phyloP scores from a whole-genome alignment of 2,329 filamentous ascomycete genomes.

The Penicillium sp. region DNA sequence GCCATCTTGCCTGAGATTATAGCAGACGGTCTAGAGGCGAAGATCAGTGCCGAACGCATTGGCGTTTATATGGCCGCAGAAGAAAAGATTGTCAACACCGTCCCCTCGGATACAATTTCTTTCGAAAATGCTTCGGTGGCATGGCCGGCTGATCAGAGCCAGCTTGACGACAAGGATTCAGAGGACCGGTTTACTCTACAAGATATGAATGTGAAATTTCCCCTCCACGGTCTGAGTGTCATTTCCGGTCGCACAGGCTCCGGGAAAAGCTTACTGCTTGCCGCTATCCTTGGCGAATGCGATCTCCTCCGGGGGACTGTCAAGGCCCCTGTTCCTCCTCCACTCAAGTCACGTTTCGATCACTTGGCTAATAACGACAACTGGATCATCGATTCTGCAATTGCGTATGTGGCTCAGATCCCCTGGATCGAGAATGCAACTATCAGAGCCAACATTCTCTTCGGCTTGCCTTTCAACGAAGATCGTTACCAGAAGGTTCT shows the following conservation, averaged over 20 bases:
- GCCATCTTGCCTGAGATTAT: slow-evolving; percentile 74
- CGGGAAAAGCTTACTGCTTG: slow-evolving; percentile 76
- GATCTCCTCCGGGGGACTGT: slow-evolving; percentile 69
- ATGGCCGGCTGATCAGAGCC: slow-evolving; percentile 70
- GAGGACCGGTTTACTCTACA: slow-evolving; percentile 68
- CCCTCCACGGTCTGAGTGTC: slow-evolving; percentile 69
- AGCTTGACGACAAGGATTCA: slow-evolving; percentile 48
- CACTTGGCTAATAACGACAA: slow-evolving; percentile 66
- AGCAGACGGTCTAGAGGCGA: slow-evolving; percentile 71
- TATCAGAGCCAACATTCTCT: slow-evolving; percentile 77
- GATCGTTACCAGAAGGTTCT: slow-evolving; percentile 73
- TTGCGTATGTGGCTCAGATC: slow-evolving; percentile 78
- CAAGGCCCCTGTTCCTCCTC: slow-evolving; percentile 45
- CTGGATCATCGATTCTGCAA: slow-evolving; percentile 48
- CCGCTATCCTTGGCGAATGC: slow-evolving; percentile 74
- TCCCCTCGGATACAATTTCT: slow-evolving; percentile 61
- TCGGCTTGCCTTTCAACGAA: slow-evolving; percentile 71
- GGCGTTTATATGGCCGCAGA: slow-evolving; percentile 71
- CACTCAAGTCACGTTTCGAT: slow-evolving; percentile 58
- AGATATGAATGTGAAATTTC: slow-evolving; percentile 69
- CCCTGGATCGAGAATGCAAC: slow-evolving; percentile 86
- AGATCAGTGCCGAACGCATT: slow-evolving; percentile 73
- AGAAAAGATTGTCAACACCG: slow-evolving; percentile 67
- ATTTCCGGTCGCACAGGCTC: slow-evolving; percentile 78
- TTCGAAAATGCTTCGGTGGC: slow-evolving; percentile 72